phyloP scores from a whole-genome alignment of 192 early-diverging fungal species.

The Coemansia asiatica region DNA sequence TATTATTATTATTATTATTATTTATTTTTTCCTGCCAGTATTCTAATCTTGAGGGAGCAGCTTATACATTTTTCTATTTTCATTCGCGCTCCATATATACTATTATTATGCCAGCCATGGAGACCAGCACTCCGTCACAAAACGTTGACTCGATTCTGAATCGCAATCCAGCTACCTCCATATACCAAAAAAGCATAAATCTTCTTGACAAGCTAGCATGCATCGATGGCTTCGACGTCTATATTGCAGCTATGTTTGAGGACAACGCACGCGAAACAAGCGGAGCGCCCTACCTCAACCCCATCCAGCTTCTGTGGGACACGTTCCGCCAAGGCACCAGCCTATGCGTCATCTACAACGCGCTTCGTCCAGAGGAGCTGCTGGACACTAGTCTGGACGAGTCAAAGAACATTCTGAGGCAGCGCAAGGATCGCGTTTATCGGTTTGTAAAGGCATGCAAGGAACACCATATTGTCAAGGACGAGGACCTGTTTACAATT shows the following conservation, averaged over 20 bases:
- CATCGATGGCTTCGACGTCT: constrained; percentile 68
- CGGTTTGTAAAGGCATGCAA: constrained; percentile 88
- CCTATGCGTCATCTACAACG: constrained; percentile 72
- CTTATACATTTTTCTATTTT: background rate
- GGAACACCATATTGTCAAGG: constrained; percentile 67
- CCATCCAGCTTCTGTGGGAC: constrained; percentile 70
- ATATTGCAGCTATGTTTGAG: constrained; percentile 55
- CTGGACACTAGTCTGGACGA: constrained; percentile 59
- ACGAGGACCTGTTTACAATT: constrained; percentile 81
- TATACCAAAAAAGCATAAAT: constrained; percentile 72
- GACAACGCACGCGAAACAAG: constrained; percentile 30
- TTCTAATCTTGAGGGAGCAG: background rate
- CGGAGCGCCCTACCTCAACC: constrained; percentile 57
- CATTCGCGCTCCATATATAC: background rate
- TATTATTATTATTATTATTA: constrained; percentile 1
- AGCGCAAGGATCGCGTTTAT: constrained; percentile 82
- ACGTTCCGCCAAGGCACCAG: constrained; percentile 70
- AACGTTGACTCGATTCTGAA: constrained; percentile 54
- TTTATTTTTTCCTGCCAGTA: background rate
- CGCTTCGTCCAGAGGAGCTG: constrained; percentile 62
- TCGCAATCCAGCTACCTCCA: constrained; percentile 57
- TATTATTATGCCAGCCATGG: constrained; percentile 28
- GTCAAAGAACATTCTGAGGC: constrained; percentile 59
- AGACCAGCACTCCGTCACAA: constrained; percentile 45
- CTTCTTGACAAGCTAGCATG: constrained; percentile 69